These are phyloP conservation scores for Kwoniella dejecticola DNA, from an alignment of 768 basidiomycete species.

Conservation along the genomic window DNA sequence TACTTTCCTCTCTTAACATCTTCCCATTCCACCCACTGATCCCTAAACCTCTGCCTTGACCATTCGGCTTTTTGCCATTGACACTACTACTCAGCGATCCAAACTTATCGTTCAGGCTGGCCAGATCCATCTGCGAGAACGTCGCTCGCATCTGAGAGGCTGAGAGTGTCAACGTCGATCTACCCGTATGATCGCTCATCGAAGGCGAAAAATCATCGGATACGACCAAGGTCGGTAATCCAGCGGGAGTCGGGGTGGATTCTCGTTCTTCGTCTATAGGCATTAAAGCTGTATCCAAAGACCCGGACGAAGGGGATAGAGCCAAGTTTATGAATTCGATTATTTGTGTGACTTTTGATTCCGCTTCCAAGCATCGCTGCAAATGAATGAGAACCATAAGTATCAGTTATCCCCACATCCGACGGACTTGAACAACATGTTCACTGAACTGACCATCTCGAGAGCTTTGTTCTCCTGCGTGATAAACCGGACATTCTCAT, in stretches of 20 bases:
- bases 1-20: conserved; percentile 49
- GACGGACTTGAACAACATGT: neutral
- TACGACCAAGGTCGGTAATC: conserved; percentile 14
- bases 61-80: conserved; percentile 9
- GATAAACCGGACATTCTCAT: conserved; percentile 47
- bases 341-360: conserved; percentile 32
- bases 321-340: conserved; percentile 35
- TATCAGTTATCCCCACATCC: neutral
- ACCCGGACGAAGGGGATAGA: conserved; percentile 4
- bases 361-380: conserved; percentile 34
- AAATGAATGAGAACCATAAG: neutral
- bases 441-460: conserved; percentile 26
- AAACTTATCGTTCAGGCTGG: conserved; percentile 35
- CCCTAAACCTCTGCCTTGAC: conserved; percentile 10
- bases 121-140: conserved; percentile 44
- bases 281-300: neutral
- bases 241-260: neutral
- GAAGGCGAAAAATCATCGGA: conserved; percentile 36
- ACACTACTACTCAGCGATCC: conserved; percentile 36
- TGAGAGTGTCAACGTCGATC: conserved; percentile 29
- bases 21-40: conserved; percentile 21
- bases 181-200: neutral
- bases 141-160: conserved; percentile 35
- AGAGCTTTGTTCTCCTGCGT: conserved; percentile 43
- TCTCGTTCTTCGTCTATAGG: conserved; percentile 12